A percentile compares a stretch with the other conserved stretches of the same genome.
These are phyloP conservation scores for Lycium barbarum DNA, from an alignment of 257 asterid genomes.

Conservation along the genomic window DNA sequence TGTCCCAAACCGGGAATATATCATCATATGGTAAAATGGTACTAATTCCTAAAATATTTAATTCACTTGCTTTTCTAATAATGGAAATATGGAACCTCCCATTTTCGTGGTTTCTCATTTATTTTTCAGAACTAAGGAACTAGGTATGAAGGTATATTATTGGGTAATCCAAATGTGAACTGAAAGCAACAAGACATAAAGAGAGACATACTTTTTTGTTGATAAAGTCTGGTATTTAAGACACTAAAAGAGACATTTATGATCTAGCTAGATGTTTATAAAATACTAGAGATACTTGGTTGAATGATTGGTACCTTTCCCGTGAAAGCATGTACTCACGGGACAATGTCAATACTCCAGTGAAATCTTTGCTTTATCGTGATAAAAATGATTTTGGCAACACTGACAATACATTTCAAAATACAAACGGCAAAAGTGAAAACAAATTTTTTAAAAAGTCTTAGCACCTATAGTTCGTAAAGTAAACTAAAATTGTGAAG, in stretches of 20 bases:
- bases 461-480: neutral
- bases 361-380: neutral
- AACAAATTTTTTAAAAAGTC: no score
- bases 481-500: neutral
- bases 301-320: neutral
- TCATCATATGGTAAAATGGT: neutral
- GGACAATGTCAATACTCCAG: neutral
- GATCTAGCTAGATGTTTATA: conserved; percentile 7
- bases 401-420: neutral
- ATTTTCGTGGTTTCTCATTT: neutral
- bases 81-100: neutral
- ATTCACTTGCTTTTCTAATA: neutral
- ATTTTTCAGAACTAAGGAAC: neutral
- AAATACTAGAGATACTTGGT: neutral
- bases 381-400: neutral
- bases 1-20: neutral
- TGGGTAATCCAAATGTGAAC: neutral
- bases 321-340: neutral
- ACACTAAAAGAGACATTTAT: neutral
- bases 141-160: neutral
- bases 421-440: no score
- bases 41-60: neutral
- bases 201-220: neutral
- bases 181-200: neutral
- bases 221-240: neutral